Evolutionary conservation across 148 eudicot species (phyloP).

Genomic region (Vaccinium corymbosum): DNA sequence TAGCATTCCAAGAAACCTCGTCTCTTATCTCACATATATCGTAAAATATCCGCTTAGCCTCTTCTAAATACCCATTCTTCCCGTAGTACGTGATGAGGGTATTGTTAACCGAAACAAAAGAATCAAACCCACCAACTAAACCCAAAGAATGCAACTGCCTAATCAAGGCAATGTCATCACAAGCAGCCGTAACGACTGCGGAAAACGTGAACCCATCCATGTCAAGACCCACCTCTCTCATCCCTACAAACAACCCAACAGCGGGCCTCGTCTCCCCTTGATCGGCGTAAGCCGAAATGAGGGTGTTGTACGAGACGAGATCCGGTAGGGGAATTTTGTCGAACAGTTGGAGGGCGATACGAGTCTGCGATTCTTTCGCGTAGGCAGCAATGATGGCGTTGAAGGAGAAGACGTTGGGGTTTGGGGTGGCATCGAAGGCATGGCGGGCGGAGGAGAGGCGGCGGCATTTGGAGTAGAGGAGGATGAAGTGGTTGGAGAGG

Average conservation of each 20-base stretch:
- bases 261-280: slow-evolving; percentile 42
- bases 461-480: slow-evolving; percentile 77
- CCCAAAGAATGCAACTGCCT: slow-evolving; percentile 52
- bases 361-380: slow-evolving; percentile 39
- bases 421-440: slow-evolving; percentile 37
- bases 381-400: slow-evolving; percentile 63
- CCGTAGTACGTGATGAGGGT: slow-evolving; percentile 59
- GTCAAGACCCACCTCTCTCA: slow-evolving; percentile 42
- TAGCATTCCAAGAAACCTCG: slow-evolving; percentile 83
- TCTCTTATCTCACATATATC: slow-evolving; percentile 49
- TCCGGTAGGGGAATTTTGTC: slow-evolving; percentile 75
- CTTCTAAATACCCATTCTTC: slow-evolving; percentile 48
- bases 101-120: slow-evolving; percentile 58
- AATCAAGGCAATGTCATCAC: slow-evolving; percentile 34
- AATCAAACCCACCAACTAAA: slow-evolving; percentile 57
- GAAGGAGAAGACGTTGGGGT: slow-evolving; percentile 73
- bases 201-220: slow-evolving; percentile 77
- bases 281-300: slow-evolving; percentile 65
- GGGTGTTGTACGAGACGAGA: slow-evolving; percentile 65
- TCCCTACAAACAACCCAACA: slow-evolving; percentile 36
- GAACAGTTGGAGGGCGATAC: slow-evolving; percentile 64
- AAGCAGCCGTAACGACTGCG: slow-evolving; percentile 42
- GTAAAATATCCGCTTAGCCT: slow-evolving; percentile 49
- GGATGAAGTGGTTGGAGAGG: slow-evolving; percentile 74
- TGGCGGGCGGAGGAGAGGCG: slow-evolving; percentile 46